Evolutionary conservation across 116 monocot species (phyloP).

Genomic region (Papilionanthe hybrid): DNA sequence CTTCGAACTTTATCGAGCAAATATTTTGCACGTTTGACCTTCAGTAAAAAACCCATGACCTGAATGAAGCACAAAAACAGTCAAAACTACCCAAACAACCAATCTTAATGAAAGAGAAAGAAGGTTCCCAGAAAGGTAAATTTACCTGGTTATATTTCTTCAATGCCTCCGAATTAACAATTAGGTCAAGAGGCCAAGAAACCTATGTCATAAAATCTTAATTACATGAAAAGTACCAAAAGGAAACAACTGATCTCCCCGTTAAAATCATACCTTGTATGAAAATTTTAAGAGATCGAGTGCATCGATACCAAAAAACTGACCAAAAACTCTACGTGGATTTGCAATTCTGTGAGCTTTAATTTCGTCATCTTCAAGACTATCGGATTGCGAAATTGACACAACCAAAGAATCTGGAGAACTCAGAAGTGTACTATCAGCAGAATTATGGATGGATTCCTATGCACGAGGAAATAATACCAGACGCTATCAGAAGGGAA

Average conservation of each 20-base stretch:
- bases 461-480: constrained; percentile 8
- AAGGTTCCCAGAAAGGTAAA: background rate
- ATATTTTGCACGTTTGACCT: constrained; percentile 91
- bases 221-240: background rate
- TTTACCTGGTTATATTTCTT: constrained; percentile 91
- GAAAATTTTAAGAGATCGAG: constrained; percentile 77
- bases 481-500: background rate
- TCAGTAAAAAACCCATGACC: constrained; percentile 90
- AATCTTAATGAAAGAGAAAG: background rate
- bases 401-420: constrained; percentile 79
- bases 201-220: constrained; percentile 41
- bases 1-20: constrained; percentile 83
- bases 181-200: constrained; percentile 94
- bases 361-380: constrained; percentile 34
- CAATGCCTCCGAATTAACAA: constrained; percentile 78
- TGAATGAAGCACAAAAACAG: constrained; percentile 23
- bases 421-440: constrained; percentile 62
- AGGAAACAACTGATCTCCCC: background rate
- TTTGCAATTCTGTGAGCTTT: constrained; percentile 14
- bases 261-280: constrained; percentile 59
- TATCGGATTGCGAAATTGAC: constrained; percentile 40
- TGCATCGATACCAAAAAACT: constrained; percentile 65
- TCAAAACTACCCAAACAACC: constrained; percentile 1
- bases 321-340: constrained; percentile 34
- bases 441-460: constrained; percentile 89